phyloP scores from a whole-genome alignment of 2,329 filamentous ascomycete species.

The Fusarium aywerte region DNA sequence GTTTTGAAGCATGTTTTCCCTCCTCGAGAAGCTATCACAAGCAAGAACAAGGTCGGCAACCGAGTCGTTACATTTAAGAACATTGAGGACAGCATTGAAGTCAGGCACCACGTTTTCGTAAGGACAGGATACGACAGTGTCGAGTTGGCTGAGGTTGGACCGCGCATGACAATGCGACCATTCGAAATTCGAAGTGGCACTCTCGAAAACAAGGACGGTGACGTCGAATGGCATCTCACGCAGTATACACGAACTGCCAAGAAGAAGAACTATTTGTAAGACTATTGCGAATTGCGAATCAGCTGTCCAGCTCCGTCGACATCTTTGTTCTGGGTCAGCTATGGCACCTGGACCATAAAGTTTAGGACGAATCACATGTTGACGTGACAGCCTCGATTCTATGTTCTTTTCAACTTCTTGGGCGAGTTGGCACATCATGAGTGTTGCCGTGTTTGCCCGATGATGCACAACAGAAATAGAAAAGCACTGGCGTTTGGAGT shows the following conservation, averaged over 20 bases:
- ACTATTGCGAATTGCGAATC: background rate
- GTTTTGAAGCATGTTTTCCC: constrained; percentile 95
- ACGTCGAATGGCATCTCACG: constrained; percentile 95
- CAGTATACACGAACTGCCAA: constrained; percentile 93
- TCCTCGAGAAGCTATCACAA: constrained; percentile 79
- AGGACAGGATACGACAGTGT: constrained; percentile 90
- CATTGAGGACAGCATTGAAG: constrained; percentile 91
- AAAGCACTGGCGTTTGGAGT: constrained; percentile 42
- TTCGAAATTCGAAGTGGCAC: constrained; percentile 95
- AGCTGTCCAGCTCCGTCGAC: background rate
- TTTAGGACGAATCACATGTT: background rate
- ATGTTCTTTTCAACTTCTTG: background rate
- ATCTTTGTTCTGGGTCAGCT: background rate
- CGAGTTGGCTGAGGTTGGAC: constrained; percentile 88
- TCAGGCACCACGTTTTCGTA: constrained; percentile 86
- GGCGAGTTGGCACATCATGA: background rate
- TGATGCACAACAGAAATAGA: constrained; percentile 4
- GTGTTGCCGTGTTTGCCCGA: background rate
- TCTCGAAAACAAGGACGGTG: constrained; percentile 92
- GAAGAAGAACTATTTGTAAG: constrained; percentile 94
- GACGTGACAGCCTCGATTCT: background rate
- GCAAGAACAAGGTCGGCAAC: constrained; percentile 80
- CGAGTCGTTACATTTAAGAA: constrained; percentile 95
- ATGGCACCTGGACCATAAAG: background rate
- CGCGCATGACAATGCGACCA: constrained; percentile 94